Base-by-base conservation (phyloP, 2,329 filamentous ascomycete genomes). In the Trichothecium sympodiale region DNA sequence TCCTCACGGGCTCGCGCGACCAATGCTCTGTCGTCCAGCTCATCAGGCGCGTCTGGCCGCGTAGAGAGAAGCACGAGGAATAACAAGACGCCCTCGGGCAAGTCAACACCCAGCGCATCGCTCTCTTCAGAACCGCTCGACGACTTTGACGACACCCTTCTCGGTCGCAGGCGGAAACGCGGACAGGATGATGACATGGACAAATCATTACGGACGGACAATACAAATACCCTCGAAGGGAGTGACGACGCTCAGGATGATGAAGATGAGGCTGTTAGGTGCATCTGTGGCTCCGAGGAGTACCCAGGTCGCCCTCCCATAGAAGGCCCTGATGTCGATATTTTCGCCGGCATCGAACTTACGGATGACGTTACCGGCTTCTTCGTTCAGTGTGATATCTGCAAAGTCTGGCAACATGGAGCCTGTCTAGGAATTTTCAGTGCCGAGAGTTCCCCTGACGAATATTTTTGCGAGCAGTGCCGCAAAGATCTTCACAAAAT, bases 391-490 rank as follows among this genome's bases (percentile, higher is more conserved):
- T 98, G 91, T 71, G 91, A 96, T 61, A 71, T 84, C 44, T 98
- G 91, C 68, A 93, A 94, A 56, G 91, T 96, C 43, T 98, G 89
- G 91, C 91, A 98, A 58, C 91, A 98, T 56, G 91, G 91, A 50
- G 89, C 88, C 41, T 98, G 91, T 54, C 89, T 98, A 40, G 89
- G 91, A 41, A 94, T 98, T 52, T 87, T 94, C 65, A 91, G 91
- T 47, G 89, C 94, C 59, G 81, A 84, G 47, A 80, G 83, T 56
- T 89, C 85, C 45, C 91, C 91, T 8, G 89, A 96, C 37, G 88
- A 96, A 59, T 98, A 98, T 64, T 98, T 91, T 55, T 98, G 91
- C 62, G 91, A 98, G 62, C 75, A 86, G 57, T 98, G 91, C 62
- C 80, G 83, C 46, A 87, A 87, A 54, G 87, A 94, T 55, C 71